Conservation (phyloP, 176 grass and related monocot genomes). For the Areca catechu region DNA sequence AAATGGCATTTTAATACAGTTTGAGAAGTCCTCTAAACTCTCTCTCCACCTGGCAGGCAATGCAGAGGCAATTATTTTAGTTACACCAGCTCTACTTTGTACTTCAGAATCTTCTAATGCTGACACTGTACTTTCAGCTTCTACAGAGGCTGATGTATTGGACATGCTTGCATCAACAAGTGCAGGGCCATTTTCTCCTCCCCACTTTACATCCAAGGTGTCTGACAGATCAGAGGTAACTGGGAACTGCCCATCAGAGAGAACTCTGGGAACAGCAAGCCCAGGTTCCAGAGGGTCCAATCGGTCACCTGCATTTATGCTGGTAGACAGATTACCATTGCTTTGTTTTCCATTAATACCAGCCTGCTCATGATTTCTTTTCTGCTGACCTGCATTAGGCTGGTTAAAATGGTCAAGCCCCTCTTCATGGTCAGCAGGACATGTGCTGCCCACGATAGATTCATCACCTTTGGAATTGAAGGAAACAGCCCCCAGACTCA, state of each 20-base stretch:
- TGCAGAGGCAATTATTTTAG: conserved; percentile 23
- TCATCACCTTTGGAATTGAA: conserved; percentile 19
- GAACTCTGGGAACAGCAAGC: conserved; percentile 40
- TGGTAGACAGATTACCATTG: conserved; percentile 34
- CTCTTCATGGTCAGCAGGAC: conserved; percentile 18
- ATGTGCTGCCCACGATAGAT: conserved; percentile 10
- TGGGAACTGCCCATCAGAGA: conserved; percentile 65
- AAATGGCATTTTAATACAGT: conserved; percentile 64
- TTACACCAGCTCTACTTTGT: conserved; percentile 30
- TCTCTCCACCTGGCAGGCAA: conserved; percentile 41
- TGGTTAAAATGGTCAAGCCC: conserved; percentile 15
- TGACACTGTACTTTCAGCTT: conserved; percentile 19
- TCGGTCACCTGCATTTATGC: conserved; percentile 30
- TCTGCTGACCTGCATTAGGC: conserved; percentile 21
- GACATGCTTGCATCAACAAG: conserved; percentile 37
- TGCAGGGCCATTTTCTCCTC: conserved; percentile 51
- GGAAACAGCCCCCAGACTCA: conserved; percentile 22
- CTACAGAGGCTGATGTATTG: conserved; percentile 27
- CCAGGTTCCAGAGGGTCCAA: conserved; percentile 35
- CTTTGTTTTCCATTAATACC: conserved; percentile 14
- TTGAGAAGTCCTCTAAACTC: conserved; percentile 46
- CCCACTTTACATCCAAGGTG: conserved; percentile 86
- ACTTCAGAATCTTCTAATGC: conserved; percentile 23
- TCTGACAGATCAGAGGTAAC: conserved; percentile 55
- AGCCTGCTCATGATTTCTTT: conserved; percentile 14